These are phyloP conservation scores for Plasmodium ovale DNA, from an alignment of 169 alveolate species.

Conservation along the genomic window DNA sequence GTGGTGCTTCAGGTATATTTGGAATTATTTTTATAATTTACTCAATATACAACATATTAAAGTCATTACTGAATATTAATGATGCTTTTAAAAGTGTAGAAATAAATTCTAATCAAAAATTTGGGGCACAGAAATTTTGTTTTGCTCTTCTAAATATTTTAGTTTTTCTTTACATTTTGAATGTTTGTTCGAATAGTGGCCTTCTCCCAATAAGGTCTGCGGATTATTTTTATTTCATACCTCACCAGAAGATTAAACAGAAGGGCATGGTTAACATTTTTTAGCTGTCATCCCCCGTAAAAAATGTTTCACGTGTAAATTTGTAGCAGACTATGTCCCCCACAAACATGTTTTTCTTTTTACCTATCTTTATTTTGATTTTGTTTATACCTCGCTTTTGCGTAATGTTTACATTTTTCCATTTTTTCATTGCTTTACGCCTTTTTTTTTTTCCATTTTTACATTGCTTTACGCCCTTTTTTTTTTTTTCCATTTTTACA, in stretches of 20 bases:
- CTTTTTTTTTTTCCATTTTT: too few relatives aligned
- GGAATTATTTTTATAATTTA: conserved; percentile 71
- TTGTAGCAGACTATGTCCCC: too few relatives aligned
- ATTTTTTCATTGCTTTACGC: too few relatives aligned
- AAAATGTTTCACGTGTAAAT: neutral
- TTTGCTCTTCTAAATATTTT: conserved; percentile 41
- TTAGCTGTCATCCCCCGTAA: neutral
- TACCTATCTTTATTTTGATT: too few relatives aligned
- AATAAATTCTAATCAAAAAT: conserved; percentile 36
- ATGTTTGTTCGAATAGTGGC: conserved; percentile 68
- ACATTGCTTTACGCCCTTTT: too few relatives aligned
- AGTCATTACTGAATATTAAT: conserved; percentile 63
- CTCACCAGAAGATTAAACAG: conserved; percentile 64
- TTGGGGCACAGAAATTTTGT: conserved; percentile 42
- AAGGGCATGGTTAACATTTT: conserved; percentile 36
- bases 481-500: too few relatives aligned
- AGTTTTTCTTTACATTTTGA: conserved; percentile 54
- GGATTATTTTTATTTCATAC: conserved; percentile 69
- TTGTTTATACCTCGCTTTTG: too few relatives aligned
- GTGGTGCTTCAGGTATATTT: conserved; percentile 74
- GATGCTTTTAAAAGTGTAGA: conserved; percentile 66
- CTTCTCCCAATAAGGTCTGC: conserved; percentile 59
- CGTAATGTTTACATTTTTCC: too few relatives aligned
- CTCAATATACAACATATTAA: conserved; percentile 56
- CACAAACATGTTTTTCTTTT: too few relatives aligned